Base-by-base conservation (phyloP, 345 rosid genomes). In the Euphorbia peplus region DNA sequence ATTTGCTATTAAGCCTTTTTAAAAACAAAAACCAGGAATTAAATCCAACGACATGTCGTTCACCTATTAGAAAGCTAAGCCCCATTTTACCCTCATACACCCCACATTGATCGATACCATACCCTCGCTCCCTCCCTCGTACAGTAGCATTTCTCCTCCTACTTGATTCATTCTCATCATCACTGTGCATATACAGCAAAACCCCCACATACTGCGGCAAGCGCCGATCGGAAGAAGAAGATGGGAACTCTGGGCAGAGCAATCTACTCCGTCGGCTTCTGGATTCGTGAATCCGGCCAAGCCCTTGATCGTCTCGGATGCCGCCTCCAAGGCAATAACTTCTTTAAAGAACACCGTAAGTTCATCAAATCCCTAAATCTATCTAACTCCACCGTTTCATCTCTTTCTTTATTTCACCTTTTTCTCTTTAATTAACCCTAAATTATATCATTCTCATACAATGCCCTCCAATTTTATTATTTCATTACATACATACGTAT, bases 281-380 rank as follows among this genome's bases (percentile, higher is more conserved):
- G 99, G 97, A 85, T 95, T 76, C 91, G 99, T 48, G 97, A 91
- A 83, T 86, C 89, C 2, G 97, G 97, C 35, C 95, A 91, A 46
- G 99, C 99, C 57, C 84, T 95, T 66, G 96, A 90, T 86, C 96
- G 95, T 58, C 91, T 95, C 62, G 97, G 97, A 61, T 90, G 89
- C 78, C 96, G 93, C 72, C 92, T 90, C 81, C 97, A 89, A 78
- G 95, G 96, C 77, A 87, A 70, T 67, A 68, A 88, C 83, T 85
- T 75, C 76, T 91, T 95, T 76, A 87, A 87, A 55, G 96, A 90
- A 78, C 93, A 95, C 64, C 81, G 95, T 95, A 74, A 82, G 89
- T 70, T 79, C 30, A 11, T 32, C 37, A 32, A 60, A 13, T 19
- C 52, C 55, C 42, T 67, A 58, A 63, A 58, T 74, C 71, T n/a